phyloP scores from a whole-genome alignment of 805 yeast species.

The Nadsonia fulvescens region DNA sequence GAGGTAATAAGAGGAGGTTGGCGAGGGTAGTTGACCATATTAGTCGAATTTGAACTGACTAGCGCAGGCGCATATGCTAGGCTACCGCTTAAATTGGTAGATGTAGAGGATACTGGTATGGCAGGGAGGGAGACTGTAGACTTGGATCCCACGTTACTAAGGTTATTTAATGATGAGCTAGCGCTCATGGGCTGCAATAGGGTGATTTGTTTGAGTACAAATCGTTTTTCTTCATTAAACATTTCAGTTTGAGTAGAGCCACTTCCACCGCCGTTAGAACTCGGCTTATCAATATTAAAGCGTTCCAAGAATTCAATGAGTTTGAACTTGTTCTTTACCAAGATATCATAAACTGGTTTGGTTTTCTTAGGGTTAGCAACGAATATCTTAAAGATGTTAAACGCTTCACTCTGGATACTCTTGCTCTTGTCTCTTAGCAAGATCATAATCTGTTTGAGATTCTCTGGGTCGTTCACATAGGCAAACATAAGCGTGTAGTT shows the following conservation, averaged over 20 bases:
- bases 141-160: conserved; percentile 3
- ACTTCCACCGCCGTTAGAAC: too few relatives aligned
- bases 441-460: conserved; percentile 73
- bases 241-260: too few relatives aligned
- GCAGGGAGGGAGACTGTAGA: conserved; percentile 11
- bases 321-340: conserved; percentile 68
- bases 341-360: conserved; percentile 59
- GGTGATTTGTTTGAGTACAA: conserved; percentile 57
- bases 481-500: conserved; percentile 56
- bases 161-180: conserved; percentile 4
- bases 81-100: too few relatives aligned
- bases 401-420: conserved; percentile 78
- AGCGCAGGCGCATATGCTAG: too few relatives aligned
- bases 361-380: conserved; percentile 91
- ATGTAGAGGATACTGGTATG: too few relatives aligned
- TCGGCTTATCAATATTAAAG: conserved; percentile 41
- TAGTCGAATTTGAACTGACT: too few relatives aligned
- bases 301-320: conserved; percentile 49
- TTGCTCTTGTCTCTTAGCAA: conserved; percentile 74
- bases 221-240: conserved; percentile 65
- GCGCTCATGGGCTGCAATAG: conserved; percentile 11
- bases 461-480: conserved; percentile 67
- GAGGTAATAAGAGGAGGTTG: too few relatives aligned
- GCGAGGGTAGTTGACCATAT: too few relatives aligned
- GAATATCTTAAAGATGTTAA: conserved; percentile 83